Base-by-base conservation (phyloP, 2,329 filamentous ascomycete genomes). In the Macrophomina tecta region DNA sequence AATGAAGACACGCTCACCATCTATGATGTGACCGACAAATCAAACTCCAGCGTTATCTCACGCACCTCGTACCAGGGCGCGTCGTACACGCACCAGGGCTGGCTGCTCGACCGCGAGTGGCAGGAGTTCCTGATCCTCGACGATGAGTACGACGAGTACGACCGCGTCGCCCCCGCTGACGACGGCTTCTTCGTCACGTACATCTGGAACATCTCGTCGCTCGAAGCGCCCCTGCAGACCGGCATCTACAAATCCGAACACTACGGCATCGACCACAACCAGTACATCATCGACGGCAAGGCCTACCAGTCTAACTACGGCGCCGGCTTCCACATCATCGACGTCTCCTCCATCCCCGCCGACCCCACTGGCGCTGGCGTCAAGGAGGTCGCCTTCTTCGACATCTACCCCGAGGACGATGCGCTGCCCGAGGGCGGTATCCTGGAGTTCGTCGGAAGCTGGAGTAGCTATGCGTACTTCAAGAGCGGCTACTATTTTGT, bases 81-180 rank as follows among this genome's bases (percentile, higher is more conserved):
- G n/a, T 73, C 80, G 16, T 88, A 88, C 76, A 86, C 85, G 1
- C 86, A 89, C 72, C 86, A 87, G 71, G 86, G 86, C 6, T 84
- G 82, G 77, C 78, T 87, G 3, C 78, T 86, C 16, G 77, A 79
- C 68, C 70, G 72, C 30, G 69, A 74, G 32, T 72, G 76, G 67
- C 76, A 78, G 69, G 66, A 72, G 11, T 78, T 75, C 66, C 70
- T 79, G 18, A 73, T 79, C n/a, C 73, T 79, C 5, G 77, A 79
- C 36, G 77, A 79, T 46, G 77, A 79, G 63, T 78, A 78, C 63
- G 77, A 79, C 48, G 77, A 79, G 69, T 78, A 77, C 68, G 77
- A 79, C 70, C 71, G 73, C 45, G 72, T 73, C 16, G 77, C 76
- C 16, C 76, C 77, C 7, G 77, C 70, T 42, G 69, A 70, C 5